Conservation (phyloP, 2,329 filamentous ascomycete genomes). For the Decorospora gaudefroyi region DNA sequence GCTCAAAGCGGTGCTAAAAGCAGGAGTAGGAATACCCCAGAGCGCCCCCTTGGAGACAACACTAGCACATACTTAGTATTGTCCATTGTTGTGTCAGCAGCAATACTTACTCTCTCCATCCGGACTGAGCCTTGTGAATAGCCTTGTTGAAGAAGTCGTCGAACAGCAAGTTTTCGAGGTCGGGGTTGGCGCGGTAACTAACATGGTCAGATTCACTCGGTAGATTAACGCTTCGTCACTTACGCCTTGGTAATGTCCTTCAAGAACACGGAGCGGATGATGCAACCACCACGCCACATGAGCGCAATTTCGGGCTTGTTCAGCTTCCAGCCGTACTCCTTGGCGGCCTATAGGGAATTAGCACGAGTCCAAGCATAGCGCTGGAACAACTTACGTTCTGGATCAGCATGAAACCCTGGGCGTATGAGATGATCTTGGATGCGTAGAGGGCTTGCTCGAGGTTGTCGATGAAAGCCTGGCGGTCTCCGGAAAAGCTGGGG, state of each 20-base stretch:
- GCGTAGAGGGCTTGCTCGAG: constrained; percentile 99
- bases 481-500: constrained; percentile 85
- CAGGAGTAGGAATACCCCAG: constrained; percentile 93
- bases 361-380: not conserved
- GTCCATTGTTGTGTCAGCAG: not conserved
- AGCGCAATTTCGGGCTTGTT: constrained; percentile 99
- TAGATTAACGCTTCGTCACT: constrained; percentile 6
- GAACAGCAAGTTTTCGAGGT: constrained; percentile 97
- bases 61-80: constrained; percentile 57
- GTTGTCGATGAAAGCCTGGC: constrained; percentile 90
- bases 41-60: constrained; percentile 89
- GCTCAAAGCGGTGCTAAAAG: constrained; percentile 93
- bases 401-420: constrained; percentile 99
- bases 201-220: constrained; percentile 10
- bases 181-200: constrained; percentile 83
- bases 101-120: constrained; percentile 49
- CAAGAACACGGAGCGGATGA: constrained; percentile 99
- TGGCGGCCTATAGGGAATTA: constrained; percentile 70
- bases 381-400: constrained; percentile 71
- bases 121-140: constrained; percentile 86
- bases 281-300: constrained; percentile 99
- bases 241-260: constrained; percentile 95
- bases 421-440: constrained; percentile 99
- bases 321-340: constrained; percentile 96
- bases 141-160: constrained; percentile 99